Percentiles rank a stretch among this genome's conserved stretches.
These are phyloP conservation scores for Phytopythium aichiense DNA, from an alignment of 352 stramenopile species.

Conservation along the genomic window DNA sequence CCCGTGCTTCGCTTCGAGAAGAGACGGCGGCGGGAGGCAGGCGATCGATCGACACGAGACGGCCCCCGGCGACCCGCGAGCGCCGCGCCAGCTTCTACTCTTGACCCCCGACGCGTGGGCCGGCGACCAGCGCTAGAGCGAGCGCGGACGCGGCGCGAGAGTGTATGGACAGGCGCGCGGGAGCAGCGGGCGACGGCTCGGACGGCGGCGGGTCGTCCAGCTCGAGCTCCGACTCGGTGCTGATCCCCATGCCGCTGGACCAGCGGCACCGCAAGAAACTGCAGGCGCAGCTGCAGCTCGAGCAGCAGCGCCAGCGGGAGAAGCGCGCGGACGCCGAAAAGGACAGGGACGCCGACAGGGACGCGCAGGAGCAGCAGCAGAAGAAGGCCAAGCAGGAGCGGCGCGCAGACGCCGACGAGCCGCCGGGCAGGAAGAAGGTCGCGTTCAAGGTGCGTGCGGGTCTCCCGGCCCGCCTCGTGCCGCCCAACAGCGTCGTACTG, in stretches of 20 bases:
- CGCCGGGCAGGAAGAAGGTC: neutral
- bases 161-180: neutral
- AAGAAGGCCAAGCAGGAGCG: conserved; percentile 9
- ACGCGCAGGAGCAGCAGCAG: neutral
- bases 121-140: too few relatives aligned
- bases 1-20: too few relatives aligned
- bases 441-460: neutral
- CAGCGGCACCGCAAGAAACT: conserved; percentile 61
- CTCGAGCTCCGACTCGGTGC: conserved; percentile 69
- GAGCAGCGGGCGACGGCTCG: conserved; percentile 26
- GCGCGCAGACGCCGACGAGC: neutral
- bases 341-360: neutral
- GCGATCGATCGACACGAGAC: neutral
- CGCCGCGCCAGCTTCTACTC: neutral
- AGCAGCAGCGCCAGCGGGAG: conserved; percentile 19
- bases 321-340: neutral
- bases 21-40: neutral
- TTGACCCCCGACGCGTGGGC: neutral
- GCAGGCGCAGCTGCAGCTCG: conserved; percentile 39
- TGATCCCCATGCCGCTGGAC: conserved; percentile 66
- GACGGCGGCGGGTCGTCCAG: conserved; percentile 51
- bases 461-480: neutral
- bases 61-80: neutral
- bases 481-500: neutral
- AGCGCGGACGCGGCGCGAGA: neutral